Evolutionary conservation across 2,329 filamentous ascomycete species (phyloP).

Genomic region (Phyllosticta citrichinensis): DNA sequence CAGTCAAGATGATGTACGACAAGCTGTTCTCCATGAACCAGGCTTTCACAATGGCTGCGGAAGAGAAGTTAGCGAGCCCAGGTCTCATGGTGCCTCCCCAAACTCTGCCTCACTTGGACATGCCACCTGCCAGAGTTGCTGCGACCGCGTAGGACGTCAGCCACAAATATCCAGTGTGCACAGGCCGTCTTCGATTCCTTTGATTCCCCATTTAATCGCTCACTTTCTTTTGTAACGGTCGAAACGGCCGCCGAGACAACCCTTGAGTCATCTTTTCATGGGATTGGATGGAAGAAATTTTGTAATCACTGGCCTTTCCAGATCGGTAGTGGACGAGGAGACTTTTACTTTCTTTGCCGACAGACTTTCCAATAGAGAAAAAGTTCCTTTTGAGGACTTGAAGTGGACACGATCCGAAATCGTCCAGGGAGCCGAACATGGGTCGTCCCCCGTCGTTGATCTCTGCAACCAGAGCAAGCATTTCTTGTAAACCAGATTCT

Average conservation of each 20-base stretch:
- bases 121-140: background rate
- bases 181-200: background rate
- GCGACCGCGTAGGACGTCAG: background rate
- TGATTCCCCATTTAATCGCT: background rate
- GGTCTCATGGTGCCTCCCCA: background rate
- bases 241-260: background rate
- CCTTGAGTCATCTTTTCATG: background rate
- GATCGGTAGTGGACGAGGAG: background rate
- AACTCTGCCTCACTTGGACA: background rate
- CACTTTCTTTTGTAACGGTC: background rate
- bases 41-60: background rate
- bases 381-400: background rate
- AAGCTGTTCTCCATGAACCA: slow-evolving; percentile 5
- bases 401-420: background rate
- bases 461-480: too few relatives aligned
- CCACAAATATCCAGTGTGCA: background rate
- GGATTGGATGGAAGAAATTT: background rate
- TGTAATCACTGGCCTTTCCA: background rate
- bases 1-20: slow-evolving; percentile 6
- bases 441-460: too few relatives aligned
- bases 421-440: too few relatives aligned
- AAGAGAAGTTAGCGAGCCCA: background rate
- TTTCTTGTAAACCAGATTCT: too few relatives aligned
- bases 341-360: background rate
- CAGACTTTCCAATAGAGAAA: background rate